These are phyloP conservation scores for Dicorynia guianensis DNA, from an alignment of 306 rosid genomes.

Conservation along the genomic window DNA sequence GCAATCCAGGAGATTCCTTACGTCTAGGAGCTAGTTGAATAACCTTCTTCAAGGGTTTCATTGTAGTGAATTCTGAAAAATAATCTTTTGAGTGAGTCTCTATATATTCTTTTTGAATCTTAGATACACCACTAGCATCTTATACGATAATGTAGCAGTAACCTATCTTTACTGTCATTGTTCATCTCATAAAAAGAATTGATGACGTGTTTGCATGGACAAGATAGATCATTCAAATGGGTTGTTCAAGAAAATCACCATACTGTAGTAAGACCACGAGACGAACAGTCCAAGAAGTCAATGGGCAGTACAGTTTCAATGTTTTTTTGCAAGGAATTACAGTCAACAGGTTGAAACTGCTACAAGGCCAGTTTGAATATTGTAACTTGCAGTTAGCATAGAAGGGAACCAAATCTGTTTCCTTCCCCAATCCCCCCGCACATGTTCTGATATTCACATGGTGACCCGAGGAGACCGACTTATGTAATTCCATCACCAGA, in stretches of 20 bases:
- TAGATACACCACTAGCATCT: too few relatives aligned
- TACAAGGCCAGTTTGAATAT: slow-evolving; percentile 47
- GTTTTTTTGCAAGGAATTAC: slow-evolving; percentile 56
- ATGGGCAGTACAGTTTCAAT: slow-evolving; percentile 36
- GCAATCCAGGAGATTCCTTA: too few relatives aligned
- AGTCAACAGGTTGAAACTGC: slow-evolving; percentile 53
- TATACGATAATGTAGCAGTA: too few relatives aligned
- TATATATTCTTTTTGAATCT: too few relatives aligned
- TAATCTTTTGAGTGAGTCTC: too few relatives aligned
- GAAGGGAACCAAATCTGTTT: slow-evolving; percentile 49
- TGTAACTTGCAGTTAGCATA: slow-evolving; percentile 52
- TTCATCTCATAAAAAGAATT: too few relatives aligned
- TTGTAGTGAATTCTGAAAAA: too few relatives aligned
- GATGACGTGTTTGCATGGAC: slow-evolving; percentile 43
- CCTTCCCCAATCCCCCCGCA: slow-evolving; percentile 37
- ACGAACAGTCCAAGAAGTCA: slow-evolving; percentile 52
- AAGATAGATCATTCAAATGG: slow-evolving; percentile 24
- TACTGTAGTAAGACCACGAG: slow-evolving; percentile 18
- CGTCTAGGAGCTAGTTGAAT: too few relatives aligned
- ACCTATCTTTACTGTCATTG: too few relatives aligned
- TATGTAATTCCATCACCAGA: slow-evolving; percentile 52
- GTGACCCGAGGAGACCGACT: slow-evolving; percentile 58
- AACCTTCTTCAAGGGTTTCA: too few relatives aligned
- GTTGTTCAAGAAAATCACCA: slow-evolving; percentile 12
- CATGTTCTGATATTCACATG: slow-evolving; percentile 60